Base-by-base conservation (phyloP, 176 grass and related monocot genomes). In the Eleusine coracana region DNA sequence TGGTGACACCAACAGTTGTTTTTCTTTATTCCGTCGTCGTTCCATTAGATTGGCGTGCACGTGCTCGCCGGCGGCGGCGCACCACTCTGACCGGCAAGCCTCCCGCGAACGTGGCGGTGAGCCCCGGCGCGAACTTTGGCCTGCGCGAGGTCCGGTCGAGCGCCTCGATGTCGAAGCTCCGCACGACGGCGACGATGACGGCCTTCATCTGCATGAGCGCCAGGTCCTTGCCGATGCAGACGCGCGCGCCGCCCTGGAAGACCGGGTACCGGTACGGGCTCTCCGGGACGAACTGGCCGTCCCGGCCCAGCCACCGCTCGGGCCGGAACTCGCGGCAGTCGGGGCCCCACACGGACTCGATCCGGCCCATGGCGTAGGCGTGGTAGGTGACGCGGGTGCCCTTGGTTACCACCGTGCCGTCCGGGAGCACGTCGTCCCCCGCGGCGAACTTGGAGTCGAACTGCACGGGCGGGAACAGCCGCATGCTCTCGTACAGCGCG, bases 171-270 rank as follows among this genome's bases (percentile, higher is more conserved):
- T 94, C 89, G 69, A 94, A 94, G 42, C 79, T 68, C 25, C 80
- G 78, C 44, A 97, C 79, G 10, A 92, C 70, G 48, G 90, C 80
- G 13, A 89, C 92, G 39, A 89, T 88, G 18, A 86, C 85, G 25
- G 88, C 90, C 87, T 97, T 97, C 90, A 94, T 97, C 88, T 97
- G 87, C 87, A 97, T 91, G 16, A 94, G 37, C 4, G 95, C 92
- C 12, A 97, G 74, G 61, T 97, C 95, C 83, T 94, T 94, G 31
- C 95, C 95, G 60, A 94, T 1, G 83, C 95, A 97, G 7, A 91
- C 89, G 15, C 95, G 92, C 63, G 77, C 71, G 67, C 95, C 92
- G 45, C 66, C 95, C 27, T 97, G 95, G 85, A 97, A 97, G 0
- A 97, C 95, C 0, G 95, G 92, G 92, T 92, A 92, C 66, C 89